Conservation (phyloP, 306 rosid species). For the Gastrolobium villosum region DNA sequence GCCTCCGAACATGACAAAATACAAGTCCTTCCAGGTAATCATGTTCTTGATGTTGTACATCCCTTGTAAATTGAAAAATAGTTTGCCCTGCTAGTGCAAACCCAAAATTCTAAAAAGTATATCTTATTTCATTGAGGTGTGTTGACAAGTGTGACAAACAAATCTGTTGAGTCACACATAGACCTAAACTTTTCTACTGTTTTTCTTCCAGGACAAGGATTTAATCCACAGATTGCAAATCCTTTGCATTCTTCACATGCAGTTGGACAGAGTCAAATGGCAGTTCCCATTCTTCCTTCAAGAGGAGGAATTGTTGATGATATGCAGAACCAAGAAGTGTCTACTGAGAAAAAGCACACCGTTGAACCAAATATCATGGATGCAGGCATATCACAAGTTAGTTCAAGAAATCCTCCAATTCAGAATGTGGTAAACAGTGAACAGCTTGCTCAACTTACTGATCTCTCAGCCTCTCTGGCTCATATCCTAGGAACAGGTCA, state of each 20-base stretch:
- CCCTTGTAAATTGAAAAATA: constrained; percentile 55
- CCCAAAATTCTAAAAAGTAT: constrained; percentile 50
- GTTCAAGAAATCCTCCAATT: constrained; percentile 59
- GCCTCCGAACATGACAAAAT: constrained; percentile 55
- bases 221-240: constrained; percentile 57
- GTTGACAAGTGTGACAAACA: constrained; percentile 53
- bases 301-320: constrained; percentile 55
- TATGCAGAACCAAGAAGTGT: constrained; percentile 55
- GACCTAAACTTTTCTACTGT: constrained; percentile 54
- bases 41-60: constrained; percentile 57
- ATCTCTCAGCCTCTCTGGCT: constrained; percentile 86
- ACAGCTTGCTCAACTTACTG: constrained; percentile 68
- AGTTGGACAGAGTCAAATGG: constrained; percentile 62
- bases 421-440: constrained; percentile 65
- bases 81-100: constrained; percentile 38
- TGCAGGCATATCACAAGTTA: constrained; percentile 58
- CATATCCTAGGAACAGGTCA: constrained; percentile 80
- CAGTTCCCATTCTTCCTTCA: constrained; percentile 60
- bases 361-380: constrained; percentile 58
- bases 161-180: constrained; percentile 48
- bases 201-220: constrained; percentile 56
- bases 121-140: constrained; percentile 51
- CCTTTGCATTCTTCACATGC: constrained; percentile 57
- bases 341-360: constrained; percentile 59
- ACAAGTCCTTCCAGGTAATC: constrained; percentile 61